Percentiles rank a stretch among this genome's conserved stretches.
Evolutionary conservation across 2,329 filamentous ascomycete species (phyloP).

Genomic region (Diplocarpon mali): DNA sequence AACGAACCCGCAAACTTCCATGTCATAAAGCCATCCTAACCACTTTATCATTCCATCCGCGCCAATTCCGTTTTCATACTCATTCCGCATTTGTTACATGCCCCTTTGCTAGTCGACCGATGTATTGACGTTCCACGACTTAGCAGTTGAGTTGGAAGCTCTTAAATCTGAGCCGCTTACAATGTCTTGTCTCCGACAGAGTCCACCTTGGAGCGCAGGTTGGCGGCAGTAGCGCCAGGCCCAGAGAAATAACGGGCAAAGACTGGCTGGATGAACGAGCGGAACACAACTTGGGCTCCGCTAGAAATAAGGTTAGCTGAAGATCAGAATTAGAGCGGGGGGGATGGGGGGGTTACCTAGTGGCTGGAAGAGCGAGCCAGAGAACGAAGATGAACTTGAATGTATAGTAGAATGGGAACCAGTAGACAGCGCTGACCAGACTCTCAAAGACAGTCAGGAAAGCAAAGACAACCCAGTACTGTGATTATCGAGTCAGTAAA

Average conservation of each 20-base stretch:
- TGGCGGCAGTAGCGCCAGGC: conserved; percentile 64
- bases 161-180: conserved; percentile 32
- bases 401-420: conserved; percentile 98
- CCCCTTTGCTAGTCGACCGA: background rate
- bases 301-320: conserved; percentile 36
- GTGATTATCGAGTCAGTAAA: conserved; percentile 8
- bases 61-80: background rate
- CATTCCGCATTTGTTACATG: background rate
- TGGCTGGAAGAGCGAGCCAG: conserved; percentile 94
- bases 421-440: conserved; percentile 76
- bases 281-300: conserved; percentile 93
- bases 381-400: conserved; percentile 98
- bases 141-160: conserved; percentile 2
- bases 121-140: conserved; percentile 1
- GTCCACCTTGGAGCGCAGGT: conserved; percentile 82
- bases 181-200: conserved; percentile 55
- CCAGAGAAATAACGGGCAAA: conserved; percentile 80
- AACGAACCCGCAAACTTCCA: no score
- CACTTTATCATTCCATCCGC: conserved; percentile 3
- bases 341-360: conserved; percentile 55
- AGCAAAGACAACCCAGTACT: conserved; percentile 84
- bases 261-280: conserved; percentile 84
- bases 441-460: conserved; percentile 79
- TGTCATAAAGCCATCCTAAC: conserved; percentile 3
- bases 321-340: background rate